Evolutionary conservation across 495 filamentous ascomycete species (phyloP), one percentile per base, ranked within the genome.

Genomic region (Daldinia concentrica): DNA sequence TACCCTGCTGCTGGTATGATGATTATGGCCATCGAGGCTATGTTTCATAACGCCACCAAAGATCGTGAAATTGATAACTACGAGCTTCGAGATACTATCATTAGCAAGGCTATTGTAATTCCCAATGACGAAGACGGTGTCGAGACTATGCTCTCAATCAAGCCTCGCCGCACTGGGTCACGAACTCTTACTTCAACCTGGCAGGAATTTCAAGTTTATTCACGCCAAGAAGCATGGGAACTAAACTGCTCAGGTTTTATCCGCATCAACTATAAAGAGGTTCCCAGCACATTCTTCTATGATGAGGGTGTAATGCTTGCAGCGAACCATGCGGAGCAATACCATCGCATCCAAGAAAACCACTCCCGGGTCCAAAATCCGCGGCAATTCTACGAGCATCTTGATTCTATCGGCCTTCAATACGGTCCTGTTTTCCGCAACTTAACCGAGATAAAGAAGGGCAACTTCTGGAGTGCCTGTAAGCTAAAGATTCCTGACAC

Each of bases 1-100:
- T 87, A 83, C 54, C 85, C 84, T 0, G 78, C 66, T 39, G 77
- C 84, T 0, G 83, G 79, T 3, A 83, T 74, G 59, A 65, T 85
- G 7, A 72, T 76, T 8, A 84, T 84, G 80, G 83, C 78, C 14
- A 66, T 78, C 0, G 83, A 83, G 50, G 82, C 82, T 6, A 67
- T 79, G 1, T 45, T 64, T 2, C 83, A 85, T 36, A n/a, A 78
- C 11, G 73, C 30, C 34, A n/a, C 58, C 78, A 24, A 48, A n/a
- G 43, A 22, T 48, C 43, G 19, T 24, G 17, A 24, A 48, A 48
- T 48, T 45, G 41, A 45, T 19, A 0, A 59, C 72, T 54, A 43
- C 51, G 0, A 70, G 66, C 34, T 63, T 30, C 9, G 48, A 62
- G 62, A 66, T 50, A 30, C 32, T 56, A 56, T 12, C 15, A 48